Conservation (phyloP, 208 protist genomes). For the Trypanosoma boissoni region DNA sequence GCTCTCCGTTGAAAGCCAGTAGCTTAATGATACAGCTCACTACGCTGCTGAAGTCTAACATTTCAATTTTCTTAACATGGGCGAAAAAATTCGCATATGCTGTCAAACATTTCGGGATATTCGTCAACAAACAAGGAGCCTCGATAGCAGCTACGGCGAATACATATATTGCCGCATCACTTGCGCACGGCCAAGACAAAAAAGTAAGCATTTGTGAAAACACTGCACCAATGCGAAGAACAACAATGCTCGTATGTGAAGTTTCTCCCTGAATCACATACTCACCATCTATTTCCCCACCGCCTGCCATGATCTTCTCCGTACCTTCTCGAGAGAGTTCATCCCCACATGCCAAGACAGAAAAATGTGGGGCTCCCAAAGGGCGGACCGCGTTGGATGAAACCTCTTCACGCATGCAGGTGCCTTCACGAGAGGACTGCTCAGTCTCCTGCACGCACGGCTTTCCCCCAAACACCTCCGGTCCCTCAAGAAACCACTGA, state of each 20-base stretch:
- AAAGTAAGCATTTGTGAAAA: constrained; percentile 10
- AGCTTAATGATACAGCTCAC: background rate
- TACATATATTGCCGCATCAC: constrained; percentile 14
- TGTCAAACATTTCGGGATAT: background rate
- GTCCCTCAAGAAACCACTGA: constrained; percentile 39
- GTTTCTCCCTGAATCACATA: background rate
- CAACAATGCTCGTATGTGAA: too few relatives aligned
- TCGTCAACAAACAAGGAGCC: background rate
- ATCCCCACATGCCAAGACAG: too few relatives aligned
- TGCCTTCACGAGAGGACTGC: too few relatives aligned
- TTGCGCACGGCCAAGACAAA: constrained; percentile 4
- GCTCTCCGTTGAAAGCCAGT: too few relatives aligned
- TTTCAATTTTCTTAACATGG: background rate
- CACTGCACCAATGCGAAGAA: background rate
- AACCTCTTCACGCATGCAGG: too few relatives aligned
- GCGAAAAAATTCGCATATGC: background rate
- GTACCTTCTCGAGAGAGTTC: background rate
- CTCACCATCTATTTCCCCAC: background rate
- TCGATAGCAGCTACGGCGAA: background rate
- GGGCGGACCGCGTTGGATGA: too few relatives aligned
- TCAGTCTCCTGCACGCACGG: too few relatives aligned
- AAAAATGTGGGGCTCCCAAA: too few relatives aligned
- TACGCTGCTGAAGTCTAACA: background rate
- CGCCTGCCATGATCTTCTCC: background rate
- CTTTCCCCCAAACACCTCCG: background rate